Conservation (phyloP, 331 rosid species). For the Malus hybrid region DNA sequence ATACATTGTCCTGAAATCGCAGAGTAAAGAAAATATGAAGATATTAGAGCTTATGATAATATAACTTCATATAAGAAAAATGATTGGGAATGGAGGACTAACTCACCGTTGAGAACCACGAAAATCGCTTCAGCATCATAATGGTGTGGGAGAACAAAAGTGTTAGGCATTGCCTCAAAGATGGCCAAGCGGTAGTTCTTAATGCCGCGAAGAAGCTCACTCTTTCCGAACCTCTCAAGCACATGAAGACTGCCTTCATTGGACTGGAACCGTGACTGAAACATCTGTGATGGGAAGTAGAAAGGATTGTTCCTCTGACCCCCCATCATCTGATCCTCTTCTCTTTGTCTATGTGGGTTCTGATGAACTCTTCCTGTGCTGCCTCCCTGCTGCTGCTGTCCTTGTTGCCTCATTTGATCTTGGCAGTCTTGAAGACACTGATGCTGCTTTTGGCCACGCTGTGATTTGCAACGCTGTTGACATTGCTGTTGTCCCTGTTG, state of each 20-base stretch:
- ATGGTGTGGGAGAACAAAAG: slow-evolving; percentile 57
- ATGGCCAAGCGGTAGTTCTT: slow-evolving; percentile 31
- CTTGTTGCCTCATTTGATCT: not conserved
- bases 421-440: not conserved
- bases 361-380: not conserved
- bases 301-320: slow-evolving; percentile 35
- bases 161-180: slow-evolving; percentile 33
- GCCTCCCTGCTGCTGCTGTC: not conserved
- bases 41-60: not conserved
- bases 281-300: slow-evolving; percentile 24
- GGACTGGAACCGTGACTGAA: slow-evolving; percentile 19
- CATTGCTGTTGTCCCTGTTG: not conserved
- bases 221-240: slow-evolving; percentile 28
- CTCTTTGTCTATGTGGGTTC: not conserved
- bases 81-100: not conserved
- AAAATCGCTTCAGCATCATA: slow-evolving; percentile 45
- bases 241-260: slow-evolving; percentile 34
- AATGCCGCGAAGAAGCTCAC: slow-evolving; percentile 31
- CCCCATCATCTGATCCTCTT: not conserved
- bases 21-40: not conserved
- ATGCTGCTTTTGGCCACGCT: not conserved
- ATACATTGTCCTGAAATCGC: slow-evolving; percentile 41
- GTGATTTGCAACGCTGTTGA: not conserved
- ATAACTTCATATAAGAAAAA: not conserved
- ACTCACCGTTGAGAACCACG: slow-evolving; percentile 28